Percentiles rank a stretch among this genome's conserved stretches.
These are phyloP conservation scores for Spencermartinsiella europaea DNA, from an alignment of 805 yeast species.

Conservation along the genomic window DNA sequence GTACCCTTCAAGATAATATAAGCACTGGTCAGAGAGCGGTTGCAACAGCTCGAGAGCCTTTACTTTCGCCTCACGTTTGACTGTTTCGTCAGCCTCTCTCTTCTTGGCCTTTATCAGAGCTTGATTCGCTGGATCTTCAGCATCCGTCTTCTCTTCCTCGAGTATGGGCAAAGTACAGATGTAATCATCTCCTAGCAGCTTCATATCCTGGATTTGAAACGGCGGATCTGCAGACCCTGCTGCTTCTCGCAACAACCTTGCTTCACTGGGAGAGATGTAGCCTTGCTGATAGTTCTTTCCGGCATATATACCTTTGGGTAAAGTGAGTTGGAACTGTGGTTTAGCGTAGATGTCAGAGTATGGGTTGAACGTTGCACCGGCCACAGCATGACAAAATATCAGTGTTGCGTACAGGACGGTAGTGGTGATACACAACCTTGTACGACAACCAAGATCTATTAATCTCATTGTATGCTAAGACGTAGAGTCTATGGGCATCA, in stretches of 20 bases:
- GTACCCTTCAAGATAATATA: conserved; percentile 36
- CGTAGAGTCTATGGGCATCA: no score
- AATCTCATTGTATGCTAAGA: no score
- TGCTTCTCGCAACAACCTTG: not conserved
- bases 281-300: no score
- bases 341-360: conserved; percentile 10
- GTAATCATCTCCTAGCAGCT: conserved; percentile 14
- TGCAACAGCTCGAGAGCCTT: conserved; percentile 12
- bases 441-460: no score
- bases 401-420: no score
- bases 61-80: not conserved
- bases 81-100: not conserved
- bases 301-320: no score
- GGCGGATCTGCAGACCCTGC: not conserved
- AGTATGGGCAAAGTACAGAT: conserved; percentile 19
- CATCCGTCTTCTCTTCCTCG: not conserved
- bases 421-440: no score
- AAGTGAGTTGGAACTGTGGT: conserved; percentile 9
- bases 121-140: not conserved
- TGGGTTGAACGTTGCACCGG: conserved; percentile 6
- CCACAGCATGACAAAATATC: no score
- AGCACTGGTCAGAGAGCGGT: conserved; percentile 22
- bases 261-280: conserved; percentile 6
- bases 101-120: not conserved
- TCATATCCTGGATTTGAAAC: conserved; percentile 11